Percentiles rank a stretch among this genome's conserved stretches.
Conservation (phyloP, 2,329 filamentous ascomycete species). For the Trichothecium roseum region DNA sequence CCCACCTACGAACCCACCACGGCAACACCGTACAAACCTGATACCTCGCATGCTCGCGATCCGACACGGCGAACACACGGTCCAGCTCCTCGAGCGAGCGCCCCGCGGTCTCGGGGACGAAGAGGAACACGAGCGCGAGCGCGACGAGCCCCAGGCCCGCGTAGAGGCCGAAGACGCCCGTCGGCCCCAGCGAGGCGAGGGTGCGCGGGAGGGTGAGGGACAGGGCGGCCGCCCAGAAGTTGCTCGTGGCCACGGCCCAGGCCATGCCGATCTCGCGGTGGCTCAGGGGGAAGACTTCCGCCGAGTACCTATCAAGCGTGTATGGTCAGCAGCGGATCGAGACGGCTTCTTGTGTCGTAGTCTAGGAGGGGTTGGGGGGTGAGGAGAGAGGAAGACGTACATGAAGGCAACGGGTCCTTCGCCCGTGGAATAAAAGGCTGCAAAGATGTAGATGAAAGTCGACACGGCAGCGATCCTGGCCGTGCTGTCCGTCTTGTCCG, state of each 20-base stretch:
- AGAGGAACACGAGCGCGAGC: constrained; percentile 43
- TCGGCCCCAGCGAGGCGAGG: constrained; percentile 20
- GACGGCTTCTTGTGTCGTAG: no score
- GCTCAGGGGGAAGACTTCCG: constrained; percentile 54
- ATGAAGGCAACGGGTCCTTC: constrained; percentile 44
- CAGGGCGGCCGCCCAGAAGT: constrained; percentile 41
- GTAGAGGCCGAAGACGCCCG: constrained; percentile 37
- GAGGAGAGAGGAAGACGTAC: no score
- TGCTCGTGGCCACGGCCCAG: constrained; percentile 50
- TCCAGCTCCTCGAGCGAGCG: constrained; percentile 39
- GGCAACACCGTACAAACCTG: constrained; percentile 12
- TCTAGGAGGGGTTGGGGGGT: no score
- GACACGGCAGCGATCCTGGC: constrained; percentile 43
- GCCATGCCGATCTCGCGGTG: constrained; percentile 56
- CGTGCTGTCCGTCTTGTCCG: constrained; percentile 18
- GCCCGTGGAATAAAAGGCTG: constrained; percentile 48
- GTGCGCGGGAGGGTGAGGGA: constrained; percentile 41
- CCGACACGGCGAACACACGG: constrained; percentile 36
- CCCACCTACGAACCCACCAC: constrained; percentile 5
- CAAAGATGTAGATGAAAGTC: constrained; percentile 52
- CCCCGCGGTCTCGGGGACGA: constrained; percentile 46
- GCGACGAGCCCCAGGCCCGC: constrained; percentile 45
- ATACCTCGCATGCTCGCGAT: constrained; percentile 28
- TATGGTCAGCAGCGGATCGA: no score
- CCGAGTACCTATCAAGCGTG: constrained; percentile 43